Conservation (phyloP, 2,329 filamentous ascomycete species). For the Aspergillus novofumigatus region DNA sequence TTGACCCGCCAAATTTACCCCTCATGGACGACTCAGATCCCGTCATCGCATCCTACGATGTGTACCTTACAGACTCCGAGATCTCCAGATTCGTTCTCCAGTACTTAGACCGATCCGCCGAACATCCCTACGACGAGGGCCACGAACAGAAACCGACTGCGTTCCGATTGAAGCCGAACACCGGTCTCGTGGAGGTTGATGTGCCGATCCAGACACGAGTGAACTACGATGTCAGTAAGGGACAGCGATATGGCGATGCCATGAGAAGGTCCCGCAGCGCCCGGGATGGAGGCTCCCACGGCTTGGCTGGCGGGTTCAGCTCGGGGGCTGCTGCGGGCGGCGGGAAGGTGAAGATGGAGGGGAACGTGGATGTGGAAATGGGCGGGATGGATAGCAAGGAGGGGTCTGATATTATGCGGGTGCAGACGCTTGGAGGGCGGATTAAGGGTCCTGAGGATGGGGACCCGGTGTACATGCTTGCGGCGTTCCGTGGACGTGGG, state of each 20-base stretch:
- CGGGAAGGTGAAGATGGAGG: conserved; percentile 21
- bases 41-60: conserved; percentile 70
- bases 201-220: conserved; percentile 69
- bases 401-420: conserved; percentile 58
- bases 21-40: conserved; percentile 49
- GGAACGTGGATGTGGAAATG: conserved; percentile 12
- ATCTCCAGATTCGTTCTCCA: conserved; percentile 77
- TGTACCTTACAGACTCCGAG: conserved; percentile 76
- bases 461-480: conserved; percentile 78
- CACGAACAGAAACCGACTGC: conserved; percentile 59
- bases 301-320: conserved; percentile 69
- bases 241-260: conserved; percentile 75
- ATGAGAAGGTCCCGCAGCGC: conserved; percentile 53
- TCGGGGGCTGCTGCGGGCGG: conserved; percentile 44
- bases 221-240: conserved; percentile 81
- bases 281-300: conserved; percentile 63
- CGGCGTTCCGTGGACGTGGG: conserved; percentile 79
- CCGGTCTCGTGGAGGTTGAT: conserved; percentile 87
- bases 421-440: conserved; percentile 82
- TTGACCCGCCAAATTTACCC: neutral
- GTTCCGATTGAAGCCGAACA: conserved; percentile 74
- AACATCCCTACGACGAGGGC: conserved; percentile 58
- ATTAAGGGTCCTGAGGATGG: conserved; percentile 65
- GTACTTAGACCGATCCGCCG: conserved; percentile 66
- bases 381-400: conserved; percentile 18